Base-by-base conservation (phyloP, 2,329 filamentous ascomycete genomes). In the Verruconis gallopava region DNA sequence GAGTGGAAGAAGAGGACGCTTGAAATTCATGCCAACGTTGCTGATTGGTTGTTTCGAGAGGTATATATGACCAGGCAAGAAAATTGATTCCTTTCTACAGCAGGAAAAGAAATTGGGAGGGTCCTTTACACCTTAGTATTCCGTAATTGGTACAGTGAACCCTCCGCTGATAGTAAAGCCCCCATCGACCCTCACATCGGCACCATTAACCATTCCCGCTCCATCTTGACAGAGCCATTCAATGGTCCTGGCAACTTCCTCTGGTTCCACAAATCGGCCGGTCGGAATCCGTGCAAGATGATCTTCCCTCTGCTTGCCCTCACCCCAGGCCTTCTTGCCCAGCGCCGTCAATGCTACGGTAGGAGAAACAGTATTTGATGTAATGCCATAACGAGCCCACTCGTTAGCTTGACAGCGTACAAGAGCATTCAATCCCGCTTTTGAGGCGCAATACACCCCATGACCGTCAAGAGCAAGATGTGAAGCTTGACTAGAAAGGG, bases 331-430 rank as follows among this genome's bases (percentile, higher is more conserved):
- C 36, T 55, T 56, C 46, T 60, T 59, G 3, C 65, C 66, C 21
- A 69, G 49, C 4, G 54, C 60, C 6, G 66, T 69, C 64, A 63
- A 66, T 3, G 64, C 64, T 11, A 66, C 63, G 3, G 64, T 66
- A 11, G 75, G 73, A 14, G 68, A 69, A 2, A 80, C 69, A 1
- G 66, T 63, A 48, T 80, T 81, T 19, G 76, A 75, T 0, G 75
- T 79, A 45, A 72, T 72, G 0, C 75, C 73, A 20, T 25, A 18
- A 44, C 66, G 56, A 0, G 75, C 75, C 6, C 79, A 57, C 55
- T 80, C 75, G 0, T 64, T 62, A 0, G 77, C 75, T 66, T 72
- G 73, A 36, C 63, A 67, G 4, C 74, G 61, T 6, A 75, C 79
- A 42, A 79, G 54, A 0, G 67, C 72, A 53, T 80, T 75, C 13